phyloP scores from a whole-genome alignment of 306 rosid genomes.

The Gynostemma pentaphyllum region DNA sequence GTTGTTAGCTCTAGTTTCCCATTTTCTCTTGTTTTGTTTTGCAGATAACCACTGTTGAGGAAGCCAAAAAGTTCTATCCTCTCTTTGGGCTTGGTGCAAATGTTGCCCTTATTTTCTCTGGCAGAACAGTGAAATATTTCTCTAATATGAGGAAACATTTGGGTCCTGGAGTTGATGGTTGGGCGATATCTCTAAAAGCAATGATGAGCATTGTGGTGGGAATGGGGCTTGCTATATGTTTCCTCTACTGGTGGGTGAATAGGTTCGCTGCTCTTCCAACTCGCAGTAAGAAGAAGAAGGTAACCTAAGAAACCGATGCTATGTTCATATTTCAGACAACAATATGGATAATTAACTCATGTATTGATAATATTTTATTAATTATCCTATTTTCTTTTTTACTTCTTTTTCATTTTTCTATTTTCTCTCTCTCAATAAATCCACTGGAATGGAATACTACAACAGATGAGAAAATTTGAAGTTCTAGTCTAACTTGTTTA shows the following conservation, averaged over 20 bases:
- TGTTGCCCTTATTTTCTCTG: conserved; percentile 80
- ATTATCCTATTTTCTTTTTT: no score
- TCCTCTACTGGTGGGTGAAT: conserved; percentile 89
- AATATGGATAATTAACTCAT: background rate
- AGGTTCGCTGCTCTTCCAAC: conserved; percentile 63
- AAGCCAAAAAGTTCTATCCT: conserved; percentile 90
- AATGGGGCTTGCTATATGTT: conserved; percentile 66
- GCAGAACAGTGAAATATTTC: conserved; percentile 88
- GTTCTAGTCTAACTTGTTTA: no score
- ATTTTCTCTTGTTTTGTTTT: conserved; percentile 4
- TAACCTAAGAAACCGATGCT: conserved; percentile 12
- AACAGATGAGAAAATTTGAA: no score
- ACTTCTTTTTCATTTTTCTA: no score
- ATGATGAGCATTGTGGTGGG: conserved; percentile 93
- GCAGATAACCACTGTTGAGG: conserved; percentile 81
- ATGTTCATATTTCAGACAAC: background rate
- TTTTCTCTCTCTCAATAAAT: no score
- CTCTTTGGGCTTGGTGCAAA: conserved; percentile 92
- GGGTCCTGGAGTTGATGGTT: conserved; percentile 95
- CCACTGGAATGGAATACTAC: no score
- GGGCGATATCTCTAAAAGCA: conserved; percentile 77
- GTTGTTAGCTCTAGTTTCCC: background rate
- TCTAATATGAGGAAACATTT: conserved; percentile 66
- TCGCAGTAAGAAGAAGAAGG: conserved; percentile 94
- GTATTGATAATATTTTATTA: no score